phyloP scores from a whole-genome alignment of 768 basidiomycete genomes.

The Lentinula sp. region DNA sequence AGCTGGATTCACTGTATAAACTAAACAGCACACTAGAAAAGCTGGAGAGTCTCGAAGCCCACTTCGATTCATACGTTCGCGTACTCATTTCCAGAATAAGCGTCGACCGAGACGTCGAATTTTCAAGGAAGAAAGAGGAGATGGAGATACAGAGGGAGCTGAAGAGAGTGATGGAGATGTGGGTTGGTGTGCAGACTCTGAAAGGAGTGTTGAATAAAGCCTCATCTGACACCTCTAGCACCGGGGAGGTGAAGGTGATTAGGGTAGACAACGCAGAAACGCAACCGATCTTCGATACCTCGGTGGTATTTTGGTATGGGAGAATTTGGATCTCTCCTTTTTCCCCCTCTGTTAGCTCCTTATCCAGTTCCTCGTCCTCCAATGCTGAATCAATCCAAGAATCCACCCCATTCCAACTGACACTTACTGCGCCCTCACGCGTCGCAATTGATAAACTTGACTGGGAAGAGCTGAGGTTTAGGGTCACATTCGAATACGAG shows the following conservation, averaged over 20 bases:
- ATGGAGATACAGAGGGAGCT: neutral
- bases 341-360: slow-evolving; percentile 11
- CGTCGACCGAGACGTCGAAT: neutral
- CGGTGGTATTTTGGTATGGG: neutral
- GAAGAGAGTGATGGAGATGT: neutral
- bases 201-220: neutral
- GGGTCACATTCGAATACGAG: neutral
- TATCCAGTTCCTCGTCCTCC: slow-evolving; percentile 32
- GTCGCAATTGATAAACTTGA: slow-evolving; percentile 15
- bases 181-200: neutral
- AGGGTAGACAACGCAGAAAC: neutral
- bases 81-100: neutral
- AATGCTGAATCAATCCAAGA: slow-evolving; percentile 17
- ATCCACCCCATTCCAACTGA: slow-evolving; percentile 68
- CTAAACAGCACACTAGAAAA: neutral
- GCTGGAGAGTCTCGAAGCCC: neutral
- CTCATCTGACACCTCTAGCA: too few relatives aligned
- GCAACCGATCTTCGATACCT: neutral
- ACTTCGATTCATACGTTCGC: neutral
- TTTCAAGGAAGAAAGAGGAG: neutral
- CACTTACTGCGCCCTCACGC: slow-evolving; percentile 44
- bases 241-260: neutral
- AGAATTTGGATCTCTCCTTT: neutral
- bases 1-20: neutral
- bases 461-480: neutral